A percentile compares a stretch with the other conserved stretches of the same genome.
phyloP scores from a whole-genome alignment of 2,329 filamentous ascomycete species.

The Dactylonectria estremocensis region DNA sequence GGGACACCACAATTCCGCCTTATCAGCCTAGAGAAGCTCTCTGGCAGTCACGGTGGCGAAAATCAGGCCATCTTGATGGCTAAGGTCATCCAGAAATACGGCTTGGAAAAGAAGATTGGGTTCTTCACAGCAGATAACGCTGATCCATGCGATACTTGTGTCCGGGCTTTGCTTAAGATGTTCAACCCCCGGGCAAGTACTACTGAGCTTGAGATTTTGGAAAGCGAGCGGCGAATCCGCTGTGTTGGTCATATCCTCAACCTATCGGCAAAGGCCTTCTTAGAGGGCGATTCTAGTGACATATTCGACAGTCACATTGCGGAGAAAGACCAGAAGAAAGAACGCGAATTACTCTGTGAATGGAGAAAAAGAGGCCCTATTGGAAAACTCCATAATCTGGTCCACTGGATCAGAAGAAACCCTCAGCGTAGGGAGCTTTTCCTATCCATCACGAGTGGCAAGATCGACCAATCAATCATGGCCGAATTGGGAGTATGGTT shows the following conservation, averaged over 20 bases:
- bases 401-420: constrained; percentile 3
- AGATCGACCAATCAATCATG: not conserved
- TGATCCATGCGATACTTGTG: not conserved
- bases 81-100: too few species aligned
- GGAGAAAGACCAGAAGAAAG: constrained; percentile 4
- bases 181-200: too few species aligned
- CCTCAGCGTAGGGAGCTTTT: constrained; percentile 1
- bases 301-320: not conserved
- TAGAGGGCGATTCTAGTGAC: not conserved
- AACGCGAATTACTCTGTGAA: not conserved
- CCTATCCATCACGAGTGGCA: not conserved
- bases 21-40: not conserved
- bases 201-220: too few species aligned
- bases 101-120: not conserved
- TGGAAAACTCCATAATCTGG: constrained; percentile 1
- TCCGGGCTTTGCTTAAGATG: too few species aligned
- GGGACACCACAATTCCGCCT: not conserved
- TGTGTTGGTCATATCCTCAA: not conserved
- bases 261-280: not conserved
- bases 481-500: not conserved
- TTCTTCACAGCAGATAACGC: not conserved
- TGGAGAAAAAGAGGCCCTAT: not conserved
- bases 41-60: constrained; percentile 1
- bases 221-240: not conserved
- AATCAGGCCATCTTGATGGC: not conserved